Conservation (phyloP, 1,284 basidiomycete species). For the Ceratobasidium sp. region DNA sequence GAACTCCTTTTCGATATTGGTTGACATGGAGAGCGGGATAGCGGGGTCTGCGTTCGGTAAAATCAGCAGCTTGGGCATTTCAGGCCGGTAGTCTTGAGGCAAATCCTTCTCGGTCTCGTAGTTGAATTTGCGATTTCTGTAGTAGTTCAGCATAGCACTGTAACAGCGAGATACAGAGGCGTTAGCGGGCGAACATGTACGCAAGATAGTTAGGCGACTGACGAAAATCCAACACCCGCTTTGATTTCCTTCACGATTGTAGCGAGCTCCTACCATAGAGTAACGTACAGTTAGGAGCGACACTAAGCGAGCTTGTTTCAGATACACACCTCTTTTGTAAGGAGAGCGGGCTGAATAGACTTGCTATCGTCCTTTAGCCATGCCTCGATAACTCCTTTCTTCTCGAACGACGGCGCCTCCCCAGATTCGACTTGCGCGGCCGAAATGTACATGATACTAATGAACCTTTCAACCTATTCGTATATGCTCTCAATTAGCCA, state of each 20-base stretch:
- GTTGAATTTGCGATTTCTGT: constrained; percentile 32
- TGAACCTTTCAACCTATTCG: constrained; percentile 30
- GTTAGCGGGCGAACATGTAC: neutral
- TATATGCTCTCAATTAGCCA: constrained; percentile 1
- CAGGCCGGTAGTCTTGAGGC: constrained; percentile 27
- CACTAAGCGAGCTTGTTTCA: neutral
- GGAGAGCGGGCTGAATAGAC: neutral
- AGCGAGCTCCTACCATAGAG: constrained; percentile 16
- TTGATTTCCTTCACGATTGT: constrained; percentile 32
- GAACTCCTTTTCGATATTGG: neutral
- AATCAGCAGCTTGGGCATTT: constrained; percentile 38
- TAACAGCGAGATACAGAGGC: neutral
- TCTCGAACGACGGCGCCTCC: constrained; percentile 15
- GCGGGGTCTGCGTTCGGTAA: constrained; percentile 36
- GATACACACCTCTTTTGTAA: constrained; percentile 18
- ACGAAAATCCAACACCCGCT: constrained; percentile 32
- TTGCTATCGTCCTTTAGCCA: constrained; percentile 24
- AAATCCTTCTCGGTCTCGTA: constrained; percentile 34
- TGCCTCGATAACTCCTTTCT: constrained; percentile 27
- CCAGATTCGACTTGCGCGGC: constrained; percentile 23
- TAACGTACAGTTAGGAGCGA: neutral
- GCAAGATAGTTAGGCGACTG: neutral
- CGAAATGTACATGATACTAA: constrained; percentile 9
- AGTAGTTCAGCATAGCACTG: constrained; percentile 42
- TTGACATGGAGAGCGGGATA: neutral